Percentiles rank a stretch among this genome's conserved stretches.
phyloP scores from a whole-genome alignment of 164 flowering plant genomes.

The Chimonanthus salicifolius region DNA sequence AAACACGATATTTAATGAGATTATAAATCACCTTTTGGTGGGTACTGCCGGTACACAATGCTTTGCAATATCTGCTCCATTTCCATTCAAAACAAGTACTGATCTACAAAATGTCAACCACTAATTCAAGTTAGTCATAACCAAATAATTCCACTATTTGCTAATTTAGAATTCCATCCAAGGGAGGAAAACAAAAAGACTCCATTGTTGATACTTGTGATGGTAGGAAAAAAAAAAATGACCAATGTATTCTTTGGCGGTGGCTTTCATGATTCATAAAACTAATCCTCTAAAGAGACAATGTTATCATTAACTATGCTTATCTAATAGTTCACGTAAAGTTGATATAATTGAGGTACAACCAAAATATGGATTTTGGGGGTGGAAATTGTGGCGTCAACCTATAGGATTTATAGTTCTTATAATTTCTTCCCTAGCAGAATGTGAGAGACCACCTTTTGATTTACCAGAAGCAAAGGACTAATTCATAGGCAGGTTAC shows the following conservation, averaged over 20 bases:
- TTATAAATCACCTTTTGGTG: slow-evolving; percentile 50
- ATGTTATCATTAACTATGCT: neutral
- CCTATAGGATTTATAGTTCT: neutral
- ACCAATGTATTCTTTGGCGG: too few species aligned
- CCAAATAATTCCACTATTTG: too few species aligned
- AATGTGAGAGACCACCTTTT: neutral
- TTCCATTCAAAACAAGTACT: slow-evolving; percentile 85
- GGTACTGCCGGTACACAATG: slow-evolving; percentile 97
- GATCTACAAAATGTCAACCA: slow-evolving; percentile 40
- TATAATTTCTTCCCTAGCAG: neutral
- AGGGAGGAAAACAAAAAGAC: too few species aligned
- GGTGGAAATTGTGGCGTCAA: neutral
- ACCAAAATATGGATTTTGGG: neutral
- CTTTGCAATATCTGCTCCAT: slow-evolving; percentile 90
- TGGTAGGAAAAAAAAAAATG: too few species aligned
- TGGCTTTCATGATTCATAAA: too few species aligned
- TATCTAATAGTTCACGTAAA: neutral
- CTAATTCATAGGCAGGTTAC: neutral
- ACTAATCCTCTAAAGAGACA: too few species aligned
- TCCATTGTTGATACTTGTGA: too few species aligned
- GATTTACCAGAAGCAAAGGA: neutral
- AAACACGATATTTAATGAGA: neutral
- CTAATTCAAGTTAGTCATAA: neutral
- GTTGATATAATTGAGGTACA: neutral
- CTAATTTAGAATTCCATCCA: too few species aligned